Percentiles rank a stretch among this genome's conserved stretches.
phyloP scores from a whole-genome alignment of 163 green algal genomes.

The Smithsoniella earleae region DNA sequence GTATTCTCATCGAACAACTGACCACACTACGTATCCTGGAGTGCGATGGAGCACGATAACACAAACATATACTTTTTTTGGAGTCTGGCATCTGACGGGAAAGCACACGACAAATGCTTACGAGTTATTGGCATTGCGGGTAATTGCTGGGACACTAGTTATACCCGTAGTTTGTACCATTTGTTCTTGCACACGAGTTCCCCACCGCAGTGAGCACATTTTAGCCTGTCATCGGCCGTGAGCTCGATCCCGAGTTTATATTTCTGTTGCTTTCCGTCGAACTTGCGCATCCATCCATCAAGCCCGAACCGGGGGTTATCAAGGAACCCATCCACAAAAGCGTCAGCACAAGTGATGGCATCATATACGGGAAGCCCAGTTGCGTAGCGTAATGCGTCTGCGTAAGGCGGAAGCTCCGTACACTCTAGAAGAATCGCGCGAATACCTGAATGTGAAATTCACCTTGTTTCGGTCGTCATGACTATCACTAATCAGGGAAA shows the following conservation, averaged over 20 bases:
- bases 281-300: neutral
- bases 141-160: too few species aligned
- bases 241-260: neutral
- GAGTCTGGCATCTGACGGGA: too few species aligned
- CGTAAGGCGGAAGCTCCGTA: constrained; percentile 21
- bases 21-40: too few species aligned
- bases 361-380: constrained; percentile 10
- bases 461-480: neutral
- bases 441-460: neutral
- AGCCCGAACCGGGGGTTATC: constrained; percentile 17
- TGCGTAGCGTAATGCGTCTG: neutral
- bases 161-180: too few species aligned
- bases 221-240: neutral
- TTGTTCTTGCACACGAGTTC: too few species aligned
- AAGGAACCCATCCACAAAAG: constrained; percentile 22
- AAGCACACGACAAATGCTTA: too few species aligned
- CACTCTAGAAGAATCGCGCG: constrained; percentile 28
- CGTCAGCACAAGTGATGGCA: constrained; percentile 11
- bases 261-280: neutral
- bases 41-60: too few species aligned
- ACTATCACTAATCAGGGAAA: neutral
- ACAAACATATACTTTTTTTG: too few species aligned
- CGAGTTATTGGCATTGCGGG: too few species aligned
- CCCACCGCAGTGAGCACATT: too few species aligned
- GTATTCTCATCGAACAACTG: too few species aligned